Conservation (phyloP, 495 filamentous ascomycete genomes). For the Coniosporium apollinis region DNA sequence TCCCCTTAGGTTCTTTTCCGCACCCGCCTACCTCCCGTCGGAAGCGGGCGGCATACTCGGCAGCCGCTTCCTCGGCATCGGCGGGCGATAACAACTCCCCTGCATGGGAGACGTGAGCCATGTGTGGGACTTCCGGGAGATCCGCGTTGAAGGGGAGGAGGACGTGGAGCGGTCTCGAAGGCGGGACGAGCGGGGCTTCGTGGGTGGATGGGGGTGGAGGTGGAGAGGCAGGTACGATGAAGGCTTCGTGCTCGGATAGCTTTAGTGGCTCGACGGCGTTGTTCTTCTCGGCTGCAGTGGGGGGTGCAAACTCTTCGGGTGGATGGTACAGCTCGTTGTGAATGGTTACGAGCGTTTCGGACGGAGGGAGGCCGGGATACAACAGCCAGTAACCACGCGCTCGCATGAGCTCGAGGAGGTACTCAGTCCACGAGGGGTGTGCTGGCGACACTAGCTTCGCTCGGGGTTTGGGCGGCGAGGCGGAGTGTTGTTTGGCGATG, state of each 20-base stretch:
- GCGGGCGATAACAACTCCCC: conserved; percentile 8
- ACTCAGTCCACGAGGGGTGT: conserved; percentile 62
- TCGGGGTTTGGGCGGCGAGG: conserved; percentile 1
- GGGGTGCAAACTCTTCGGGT: conserved; percentile 45
- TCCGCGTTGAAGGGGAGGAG: conserved; percentile 21
- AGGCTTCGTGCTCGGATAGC: conserved; percentile 12
- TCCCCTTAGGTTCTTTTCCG: conserved; percentile 6
- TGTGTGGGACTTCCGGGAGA: conserved; percentile 18
- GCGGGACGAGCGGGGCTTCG: conserved; percentile 10
- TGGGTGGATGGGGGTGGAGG: conserved; percentile 7
- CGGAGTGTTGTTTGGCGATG: conserved; percentile 23
- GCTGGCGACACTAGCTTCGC: conserved; percentile 23
- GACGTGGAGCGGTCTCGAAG: conserved; percentile 15
- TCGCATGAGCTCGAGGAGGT: conserved; percentile 53
- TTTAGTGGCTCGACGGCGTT: background rate
- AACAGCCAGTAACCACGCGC: conserved; percentile 56
- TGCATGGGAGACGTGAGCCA: conserved; percentile 16
- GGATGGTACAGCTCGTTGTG: conserved; percentile 55
- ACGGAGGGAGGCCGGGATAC: conserved; percentile 43
- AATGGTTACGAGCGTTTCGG: conserved; percentile 40
- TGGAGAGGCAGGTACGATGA: conserved; percentile 10
- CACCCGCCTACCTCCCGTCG: conserved; percentile 20
- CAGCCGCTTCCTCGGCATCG: conserved; percentile 1
- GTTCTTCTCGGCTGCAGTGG: background rate
- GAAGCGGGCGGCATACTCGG: conserved; percentile 10